Evolutionary conservation across 192 early-diverging fungal species (phyloP).

Genomic region (Rhizophagus clarus): DNA sequence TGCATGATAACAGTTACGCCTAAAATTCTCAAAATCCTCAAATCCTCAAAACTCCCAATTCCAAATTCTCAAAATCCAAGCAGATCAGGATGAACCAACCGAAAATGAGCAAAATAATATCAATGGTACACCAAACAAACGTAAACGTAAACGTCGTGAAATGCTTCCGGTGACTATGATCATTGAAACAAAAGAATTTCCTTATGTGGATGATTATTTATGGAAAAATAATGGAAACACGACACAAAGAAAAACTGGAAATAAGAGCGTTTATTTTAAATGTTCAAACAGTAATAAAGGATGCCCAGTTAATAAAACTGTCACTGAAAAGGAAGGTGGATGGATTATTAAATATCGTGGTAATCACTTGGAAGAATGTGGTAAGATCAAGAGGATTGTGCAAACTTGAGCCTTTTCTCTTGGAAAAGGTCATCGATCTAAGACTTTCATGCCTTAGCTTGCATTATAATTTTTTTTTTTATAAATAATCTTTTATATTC

Average conservation of each 20-base stretch:
- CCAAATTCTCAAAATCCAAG: neutral
- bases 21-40: no score
- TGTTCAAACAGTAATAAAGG: conserved; percentile 59
- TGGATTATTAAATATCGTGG: conserved; percentile 61
- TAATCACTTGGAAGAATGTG: conserved; percentile 55
- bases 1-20: neutral
- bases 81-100: neutral
- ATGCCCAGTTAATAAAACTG: conserved; percentile 58
- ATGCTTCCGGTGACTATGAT: conserved; percentile 64
- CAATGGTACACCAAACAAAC: conserved; percentile 24
- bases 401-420: conserved; percentile 28
- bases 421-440: neutral
- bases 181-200: conserved; percentile 52
- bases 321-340: conserved; percentile 54
- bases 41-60: no score
- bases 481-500: neutral
- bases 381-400: conserved; percentile 47
- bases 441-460: neutral
- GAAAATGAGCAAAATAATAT: conserved; percentile 31
- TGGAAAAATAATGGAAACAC: conserved; percentile 69
- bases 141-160: conserved; percentile 57
- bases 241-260: conserved; percentile 56
- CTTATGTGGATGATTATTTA: conserved; percentile 50
- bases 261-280: conserved; percentile 62
- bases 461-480: neutral